A percentile compares a stretch with the other conserved stretches of the same genome.
Conservation (phyloP, 1,284 basidiomycete species). For the Boletellus deceptivus region DNA sequence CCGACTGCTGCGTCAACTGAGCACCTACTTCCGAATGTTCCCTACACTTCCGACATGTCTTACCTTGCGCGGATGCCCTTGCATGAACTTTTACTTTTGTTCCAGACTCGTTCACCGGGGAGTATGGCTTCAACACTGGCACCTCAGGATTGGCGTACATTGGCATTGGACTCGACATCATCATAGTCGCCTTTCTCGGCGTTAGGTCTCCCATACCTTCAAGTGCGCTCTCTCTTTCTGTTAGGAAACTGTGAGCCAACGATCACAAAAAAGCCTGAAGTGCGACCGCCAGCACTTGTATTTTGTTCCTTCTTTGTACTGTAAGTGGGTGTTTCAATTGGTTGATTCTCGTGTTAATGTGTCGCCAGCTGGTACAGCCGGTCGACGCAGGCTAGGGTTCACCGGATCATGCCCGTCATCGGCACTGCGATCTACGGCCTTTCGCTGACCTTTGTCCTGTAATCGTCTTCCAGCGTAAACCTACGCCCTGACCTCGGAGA, state of each 20-base stretch:
- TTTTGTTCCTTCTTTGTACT: conserved; percentile 72
- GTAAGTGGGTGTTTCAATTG: conserved; percentile 40
- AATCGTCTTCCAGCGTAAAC: conserved; percentile 7
- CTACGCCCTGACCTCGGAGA: neutral
- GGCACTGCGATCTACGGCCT: conserved; percentile 42
- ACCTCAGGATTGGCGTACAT: conserved; percentile 55
- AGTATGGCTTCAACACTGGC: conserved; percentile 54
- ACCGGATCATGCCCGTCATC: conserved; percentile 44
- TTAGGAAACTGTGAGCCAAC: neutral
- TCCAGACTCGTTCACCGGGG: conserved; percentile 43
- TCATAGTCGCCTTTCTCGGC: conserved; percentile 47
- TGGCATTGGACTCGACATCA: conserved; percentile 58
- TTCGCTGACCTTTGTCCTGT: conserved; percentile 40
- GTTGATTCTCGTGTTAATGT: neutral
- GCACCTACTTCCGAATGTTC: conserved; percentile 62
- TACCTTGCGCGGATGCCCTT: neutral
- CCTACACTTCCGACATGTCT: conserved; percentile 44
- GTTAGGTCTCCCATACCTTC: conserved; percentile 52
- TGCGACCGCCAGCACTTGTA: conserved; percentile 66
- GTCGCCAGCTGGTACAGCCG: conserved; percentile 39
- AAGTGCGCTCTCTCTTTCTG: conserved; percentile 36
- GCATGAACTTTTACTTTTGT: conserved; percentile 12
- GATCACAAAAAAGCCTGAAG: conserved; percentile 56
- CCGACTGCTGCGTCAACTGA: conserved; percentile 15
- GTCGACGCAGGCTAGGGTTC: conserved; percentile 36